Base-by-base conservation (phyloP, 1,284 basidiomycete species). In the Tremellales sp. region DNA sequence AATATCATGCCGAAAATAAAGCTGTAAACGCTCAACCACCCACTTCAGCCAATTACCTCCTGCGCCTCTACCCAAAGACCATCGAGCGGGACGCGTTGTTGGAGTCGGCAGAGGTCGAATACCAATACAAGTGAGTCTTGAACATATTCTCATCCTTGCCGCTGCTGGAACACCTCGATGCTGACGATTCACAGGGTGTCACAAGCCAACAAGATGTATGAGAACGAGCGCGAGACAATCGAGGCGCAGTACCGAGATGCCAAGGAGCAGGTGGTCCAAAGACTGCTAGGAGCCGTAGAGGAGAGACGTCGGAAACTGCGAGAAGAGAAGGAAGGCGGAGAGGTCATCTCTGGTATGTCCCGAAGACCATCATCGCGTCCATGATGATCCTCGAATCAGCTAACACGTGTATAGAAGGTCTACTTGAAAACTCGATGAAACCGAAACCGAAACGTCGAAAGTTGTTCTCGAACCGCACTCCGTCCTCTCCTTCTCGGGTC, bases 291-390 rank as follows among this genome's bases (percentile, higher is more conserved):
- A n/a, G 68, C 72, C 2, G 66, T 78, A 26, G 78, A 79, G 55
- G 78, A 79, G 52, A 56, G 77, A 25, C 56, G 76, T 40, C 66
- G 74, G 54, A 75, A 76, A 48, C 58, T 78, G 31, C 65, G 74
- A 35, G 78, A 79, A 48, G 78, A 79, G 57, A 78, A 78, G 60
- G 78, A 79, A 45, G 74, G 75, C n/a, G 73, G 74, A 11, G 77
- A 78, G 42, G 63, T 76, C 10, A 70, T 75, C 6, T 62, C 75
- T 7, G 77, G 76, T 77, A 46, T 57, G 75, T 70, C 10, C 12
- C 4, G 29, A 33, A 19, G 22, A 17, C 6, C 21, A 7, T 5
- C n/a, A 26, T 22, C 25, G n/a, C 23, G 22, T 19, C 4, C n/a
- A n/a, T n/a, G n/a, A n/a, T n/a, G n/a, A n/a, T n/a, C 13, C 10